Evolutionary conservation across 2,329 filamentous ascomycete genomes (phyloP).

Genomic region (Aspergillus brunneoviolaceus): DNA sequence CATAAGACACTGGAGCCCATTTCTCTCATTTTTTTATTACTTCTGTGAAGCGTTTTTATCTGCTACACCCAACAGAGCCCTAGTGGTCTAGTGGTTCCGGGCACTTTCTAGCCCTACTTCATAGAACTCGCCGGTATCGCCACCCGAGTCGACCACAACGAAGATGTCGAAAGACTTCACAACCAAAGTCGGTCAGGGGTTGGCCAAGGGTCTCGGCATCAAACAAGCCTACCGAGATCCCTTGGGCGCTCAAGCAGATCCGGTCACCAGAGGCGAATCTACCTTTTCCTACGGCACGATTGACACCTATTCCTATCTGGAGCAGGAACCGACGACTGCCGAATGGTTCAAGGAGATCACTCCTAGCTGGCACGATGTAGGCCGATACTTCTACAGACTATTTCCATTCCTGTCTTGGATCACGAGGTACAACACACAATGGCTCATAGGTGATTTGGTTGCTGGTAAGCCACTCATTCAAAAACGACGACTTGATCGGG

Average conservation of each 20-base stretch:
- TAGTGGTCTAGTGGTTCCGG: slow-evolving; percentile 1
- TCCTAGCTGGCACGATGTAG: slow-evolving; percentile 58
- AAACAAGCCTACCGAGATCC: slow-evolving; percentile 69
- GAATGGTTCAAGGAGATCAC: slow-evolving; percentile 69
- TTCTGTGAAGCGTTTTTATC: neutral
- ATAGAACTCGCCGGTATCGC: neutral
- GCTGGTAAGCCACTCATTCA: slow-evolving; percentile 61
- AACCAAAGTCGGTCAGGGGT: slow-evolving; percentile 65
- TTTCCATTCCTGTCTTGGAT: slow-evolving; percentile 95
- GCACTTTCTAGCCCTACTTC: slow-evolving; percentile 1
- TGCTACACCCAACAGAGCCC: neutral
- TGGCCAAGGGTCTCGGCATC: slow-evolving; percentile 81
- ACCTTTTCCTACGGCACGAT: slow-evolving; percentile 70
- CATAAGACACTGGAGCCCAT: neutral
- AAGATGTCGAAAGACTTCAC: slow-evolving; percentile 35
- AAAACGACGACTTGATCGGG: neutral
- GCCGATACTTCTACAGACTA: slow-evolving; percentile 65
- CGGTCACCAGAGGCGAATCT: slow-evolving; percentile 74
- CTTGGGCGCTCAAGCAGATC: slow-evolving; percentile 53
- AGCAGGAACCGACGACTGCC: slow-evolving; percentile 70
- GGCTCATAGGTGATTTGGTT: slow-evolving; percentile 84
- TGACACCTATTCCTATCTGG: slow-evolving; percentile 79
- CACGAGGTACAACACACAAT: slow-evolving; percentile 79
- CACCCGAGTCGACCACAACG: neutral
- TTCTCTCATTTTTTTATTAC: neutral